Evolutionary conservation across 2,329 filamentous ascomycete species (phyloP).

Genomic region (Penicillium capsulatum): DNA sequence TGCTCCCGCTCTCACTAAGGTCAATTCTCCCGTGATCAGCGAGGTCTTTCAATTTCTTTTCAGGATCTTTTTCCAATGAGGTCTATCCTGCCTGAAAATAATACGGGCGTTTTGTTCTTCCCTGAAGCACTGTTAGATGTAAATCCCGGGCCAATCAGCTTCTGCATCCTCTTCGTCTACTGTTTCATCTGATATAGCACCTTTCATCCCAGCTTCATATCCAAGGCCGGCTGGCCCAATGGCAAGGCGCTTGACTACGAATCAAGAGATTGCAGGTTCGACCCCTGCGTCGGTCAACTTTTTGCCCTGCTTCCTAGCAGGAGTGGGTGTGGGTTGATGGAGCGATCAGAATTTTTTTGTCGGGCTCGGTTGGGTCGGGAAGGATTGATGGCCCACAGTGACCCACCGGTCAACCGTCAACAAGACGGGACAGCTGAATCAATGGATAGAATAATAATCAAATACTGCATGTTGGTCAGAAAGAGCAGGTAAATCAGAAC

Average conservation of each 20-base stretch:
- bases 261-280: slow-evolving; percentile 52
- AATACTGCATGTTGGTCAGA: no score
- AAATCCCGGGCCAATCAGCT: no score
- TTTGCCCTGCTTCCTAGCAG: no score
- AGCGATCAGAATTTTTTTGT: slow-evolving; percentile 3
- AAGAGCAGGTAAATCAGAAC: no score
- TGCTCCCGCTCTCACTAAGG: not conserved
- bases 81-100: no score
- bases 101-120: no score
- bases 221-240: slow-evolving; percentile 42
- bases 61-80: no score
- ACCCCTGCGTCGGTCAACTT: slow-evolving; percentile 38
- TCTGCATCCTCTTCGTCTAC: no score
- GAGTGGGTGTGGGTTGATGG: not conserved
- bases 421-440: not conserved
- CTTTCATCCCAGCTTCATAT: rapidly evolving
- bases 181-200: not conserved
- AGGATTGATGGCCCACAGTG: no score
- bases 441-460: not conserved
- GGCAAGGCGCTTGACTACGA: slow-evolving; percentile 52
- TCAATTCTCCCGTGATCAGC: no score
- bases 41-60: no score
- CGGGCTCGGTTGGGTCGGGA: not conserved
- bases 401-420: not conserved
- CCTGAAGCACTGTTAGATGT: no score